Conservation (phyloP, 768 basidiomycete genomes). For the Rubroboletus pulcherrimus region DNA sequence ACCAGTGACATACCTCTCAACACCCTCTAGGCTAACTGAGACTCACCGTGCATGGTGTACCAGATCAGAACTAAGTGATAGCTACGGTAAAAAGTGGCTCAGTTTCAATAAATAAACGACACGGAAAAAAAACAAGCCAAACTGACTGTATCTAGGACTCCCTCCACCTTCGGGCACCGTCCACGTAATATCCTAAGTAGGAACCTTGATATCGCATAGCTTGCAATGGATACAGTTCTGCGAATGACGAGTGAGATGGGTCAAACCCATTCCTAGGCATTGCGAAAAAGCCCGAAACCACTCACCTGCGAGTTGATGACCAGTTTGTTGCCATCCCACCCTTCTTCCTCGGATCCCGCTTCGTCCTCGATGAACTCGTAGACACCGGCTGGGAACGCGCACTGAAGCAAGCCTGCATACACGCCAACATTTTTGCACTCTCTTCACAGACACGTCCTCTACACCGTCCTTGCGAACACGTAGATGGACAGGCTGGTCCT, state of each 20-base stretch:
- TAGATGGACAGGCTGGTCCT: constrained; percentile 91
- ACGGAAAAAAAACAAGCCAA: background rate
- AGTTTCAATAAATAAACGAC: background rate
- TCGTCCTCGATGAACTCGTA: constrained; percentile 92
- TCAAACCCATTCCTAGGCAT: too few species aligned
- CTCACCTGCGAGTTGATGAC: constrained; percentile 94
- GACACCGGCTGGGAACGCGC: constrained; percentile 91
- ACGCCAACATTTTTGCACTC: constrained; percentile 73
- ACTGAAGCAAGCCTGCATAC: constrained; percentile 84
- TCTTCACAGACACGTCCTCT: constrained; percentile 44
- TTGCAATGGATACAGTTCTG: constrained; percentile 95
- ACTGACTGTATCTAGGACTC: constrained; percentile 89
- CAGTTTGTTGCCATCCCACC: constrained; percentile 80
- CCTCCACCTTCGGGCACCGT: constrained; percentile 95
- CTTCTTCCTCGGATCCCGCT: constrained; percentile 44
- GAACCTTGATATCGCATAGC: constrained; percentile 93
- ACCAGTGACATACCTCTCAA: background rate
- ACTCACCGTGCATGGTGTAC: background rate
- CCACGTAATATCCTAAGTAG: constrained; percentile 97
- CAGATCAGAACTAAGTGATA: constrained; percentile 13
- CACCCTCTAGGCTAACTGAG: background rate
- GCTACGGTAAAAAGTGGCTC: background rate
- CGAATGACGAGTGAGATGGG: too few species aligned
- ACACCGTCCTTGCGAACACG: constrained; percentile 47
- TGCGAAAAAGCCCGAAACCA: background rate